Conservation (phyloP, 164 flowering plant species). For the Stephania japonica region DNA sequence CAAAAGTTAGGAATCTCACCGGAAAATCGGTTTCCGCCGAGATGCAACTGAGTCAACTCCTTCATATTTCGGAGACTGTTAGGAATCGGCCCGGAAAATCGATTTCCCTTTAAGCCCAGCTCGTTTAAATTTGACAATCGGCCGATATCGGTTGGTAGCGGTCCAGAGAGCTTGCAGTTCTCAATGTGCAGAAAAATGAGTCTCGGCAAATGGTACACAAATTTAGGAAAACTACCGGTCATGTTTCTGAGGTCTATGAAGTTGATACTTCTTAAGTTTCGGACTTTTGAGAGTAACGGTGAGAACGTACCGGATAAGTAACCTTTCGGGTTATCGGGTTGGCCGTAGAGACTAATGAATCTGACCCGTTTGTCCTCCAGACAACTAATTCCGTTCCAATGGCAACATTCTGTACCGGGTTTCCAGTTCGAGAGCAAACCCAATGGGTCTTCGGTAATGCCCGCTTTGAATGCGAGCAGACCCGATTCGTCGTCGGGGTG, state of each 20-base stretch:
- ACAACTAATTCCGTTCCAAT: conserved; percentile 53
- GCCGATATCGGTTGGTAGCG: conserved; percentile 51
- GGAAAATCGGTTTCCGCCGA: conserved; percentile 38
- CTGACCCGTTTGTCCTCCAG: conserved; percentile 36
- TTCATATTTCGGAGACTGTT: conserved; percentile 31
- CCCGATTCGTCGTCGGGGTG: conserved; percentile 55
- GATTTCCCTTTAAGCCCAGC: conserved; percentile 47
- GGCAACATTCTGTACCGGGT: conserved; percentile 61
- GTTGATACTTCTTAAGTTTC: conserved; percentile 31
- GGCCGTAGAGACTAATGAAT: conserved; percentile 25
- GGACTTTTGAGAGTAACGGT: conserved; percentile 38
- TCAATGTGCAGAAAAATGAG: conserved; percentile 43
- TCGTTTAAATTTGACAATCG: conserved; percentile 33
- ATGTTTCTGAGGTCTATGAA: conserved; percentile 36
- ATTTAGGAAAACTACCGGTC: conserved; percentile 46
- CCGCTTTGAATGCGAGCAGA: conserved; percentile 52
- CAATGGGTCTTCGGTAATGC: conserved; percentile 47
- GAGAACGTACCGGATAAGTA: conserved; percentile 57
- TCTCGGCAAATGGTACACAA: conserved; percentile 35
- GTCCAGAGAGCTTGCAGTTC: conserved; percentile 49
- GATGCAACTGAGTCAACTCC: conserved; percentile 25
- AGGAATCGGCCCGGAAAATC: conserved; percentile 45
- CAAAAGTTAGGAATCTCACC: conserved; percentile 53
- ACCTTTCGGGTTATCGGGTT: conserved; percentile 24
- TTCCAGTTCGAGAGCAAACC: conserved; percentile 56